phyloP scores from a whole-genome alignment of 2,329 filamentous ascomycete genomes.

The Phyllachora maydis region DNA sequence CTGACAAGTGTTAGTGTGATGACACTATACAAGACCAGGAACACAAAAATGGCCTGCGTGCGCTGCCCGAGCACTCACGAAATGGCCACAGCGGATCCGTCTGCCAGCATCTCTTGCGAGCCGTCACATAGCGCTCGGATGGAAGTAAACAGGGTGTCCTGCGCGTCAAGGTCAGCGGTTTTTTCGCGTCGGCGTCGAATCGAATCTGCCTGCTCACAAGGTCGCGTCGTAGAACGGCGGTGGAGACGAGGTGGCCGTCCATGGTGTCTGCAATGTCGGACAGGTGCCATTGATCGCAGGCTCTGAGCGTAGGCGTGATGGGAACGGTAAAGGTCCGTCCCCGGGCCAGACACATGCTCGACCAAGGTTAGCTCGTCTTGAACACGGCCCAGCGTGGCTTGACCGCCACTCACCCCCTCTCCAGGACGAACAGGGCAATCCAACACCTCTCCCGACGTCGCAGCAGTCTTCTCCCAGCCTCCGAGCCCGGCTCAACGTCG shows the following conservation, averaged over 20 bases:
- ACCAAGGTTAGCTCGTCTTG: slow-evolving; percentile 5
- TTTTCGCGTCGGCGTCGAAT: too few species aligned
- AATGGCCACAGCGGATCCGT: slow-evolving; percentile 30
- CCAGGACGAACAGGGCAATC: slow-evolving; percentile 52
- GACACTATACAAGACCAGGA: too few species aligned
- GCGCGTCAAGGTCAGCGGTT: not conserved
- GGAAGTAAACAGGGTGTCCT: slow-evolving; percentile 33
- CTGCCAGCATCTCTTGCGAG: slow-evolving; percentile 23
- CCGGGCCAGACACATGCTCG: slow-evolving; percentile 44
- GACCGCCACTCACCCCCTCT: slow-evolving; percentile 30
- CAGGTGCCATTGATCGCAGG: slow-evolving; percentile 49
- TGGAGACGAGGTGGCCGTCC: slow-evolving; percentile 51
- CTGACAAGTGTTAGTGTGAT: too few species aligned
- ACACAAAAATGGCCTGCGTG: rapidly evolving
- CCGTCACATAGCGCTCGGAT: slow-evolving; percentile 39
- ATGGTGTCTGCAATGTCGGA: slow-evolving; percentile 41
- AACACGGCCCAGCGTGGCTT: not conserved
- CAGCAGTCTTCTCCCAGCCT: slow-evolving; percentile 37
- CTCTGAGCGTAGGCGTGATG: slow-evolving; percentile 40
- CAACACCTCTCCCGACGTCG: slow-evolving; percentile 47
- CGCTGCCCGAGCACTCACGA: slow-evolving; percentile 14
- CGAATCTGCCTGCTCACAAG: slow-evolving; percentile 21
- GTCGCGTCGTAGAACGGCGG: slow-evolving; percentile 47
- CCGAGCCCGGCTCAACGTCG: slow-evolving; percentile 37
- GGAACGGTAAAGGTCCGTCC: slow-evolving; percentile 50